Evolutionary conservation across 164 flowering plant species (phyloP).

Genomic region (Vitis cinerea): DNA sequence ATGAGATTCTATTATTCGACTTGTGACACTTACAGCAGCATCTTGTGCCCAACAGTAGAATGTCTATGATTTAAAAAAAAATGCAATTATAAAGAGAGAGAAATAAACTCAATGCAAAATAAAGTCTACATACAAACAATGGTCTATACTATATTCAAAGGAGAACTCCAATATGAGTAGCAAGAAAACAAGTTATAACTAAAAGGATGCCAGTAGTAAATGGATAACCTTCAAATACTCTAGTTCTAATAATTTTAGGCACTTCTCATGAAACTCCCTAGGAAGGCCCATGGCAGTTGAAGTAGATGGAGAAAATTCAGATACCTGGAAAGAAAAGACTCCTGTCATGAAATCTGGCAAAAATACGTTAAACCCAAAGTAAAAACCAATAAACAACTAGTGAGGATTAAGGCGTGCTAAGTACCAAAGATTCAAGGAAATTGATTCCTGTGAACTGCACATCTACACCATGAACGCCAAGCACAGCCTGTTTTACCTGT

Average conservation of each 20-base stretch:
- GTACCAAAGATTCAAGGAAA: constrained; percentile 89
- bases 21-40: constrained; percentile 72
- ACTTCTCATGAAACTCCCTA: constrained; percentile 88
- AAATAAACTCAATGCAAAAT: not conserved
- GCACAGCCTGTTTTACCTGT: constrained; percentile 77
- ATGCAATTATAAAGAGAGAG: constrained; percentile 2
- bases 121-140: too few relatives aligned
- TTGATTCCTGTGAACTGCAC: constrained; percentile 78
- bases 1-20: constrained; percentile 51
- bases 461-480: constrained; percentile 69
- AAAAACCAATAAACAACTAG: constrained; percentile 3
- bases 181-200: not conserved
- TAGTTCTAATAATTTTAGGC: constrained; percentile 65
- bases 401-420: not conserved
- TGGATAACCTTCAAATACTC: constrained; percentile 74
- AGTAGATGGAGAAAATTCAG: constrained; percentile 93
- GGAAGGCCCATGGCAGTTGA: constrained; percentile 95
- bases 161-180: not conserved
- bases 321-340: constrained; percentile 51
- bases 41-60: constrained; percentile 90
- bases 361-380: not conserved
- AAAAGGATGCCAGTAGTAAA: constrained; percentile 8
- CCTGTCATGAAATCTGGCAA: not conserved
- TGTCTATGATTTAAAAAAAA: constrained; percentile 35
- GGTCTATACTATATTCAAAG: not conserved